Evolutionary conservation across 306 rosid genomes (phyloP).

Genomic region (Potentilla sterilis): DNA sequence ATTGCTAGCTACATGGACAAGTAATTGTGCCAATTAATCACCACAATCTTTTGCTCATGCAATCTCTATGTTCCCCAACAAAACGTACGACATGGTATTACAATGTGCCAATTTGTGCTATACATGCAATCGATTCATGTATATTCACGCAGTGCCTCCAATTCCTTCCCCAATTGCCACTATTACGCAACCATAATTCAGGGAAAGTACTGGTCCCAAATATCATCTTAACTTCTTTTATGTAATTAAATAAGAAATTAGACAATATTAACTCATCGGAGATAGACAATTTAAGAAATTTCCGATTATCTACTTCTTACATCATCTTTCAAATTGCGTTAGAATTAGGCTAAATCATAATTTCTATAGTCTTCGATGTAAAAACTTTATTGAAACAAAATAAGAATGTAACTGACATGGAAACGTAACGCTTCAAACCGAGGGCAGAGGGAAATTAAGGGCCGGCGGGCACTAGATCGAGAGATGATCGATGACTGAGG

Average conservation of each 20-base stretch:
- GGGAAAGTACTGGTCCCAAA: neutral
- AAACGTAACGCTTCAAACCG: neutral
- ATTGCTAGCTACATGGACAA: conserved; percentile 2
- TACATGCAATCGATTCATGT: neutral
- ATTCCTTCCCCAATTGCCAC: neutral
- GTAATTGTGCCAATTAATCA: conserved; percentile 1
- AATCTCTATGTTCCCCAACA: conserved; percentile 22
- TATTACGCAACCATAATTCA: neutral
- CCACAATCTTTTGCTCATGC: conserved; percentile 42
- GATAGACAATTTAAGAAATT: too few relatives aligned
- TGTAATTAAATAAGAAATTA: too few relatives aligned
- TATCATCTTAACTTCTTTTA: neutral
- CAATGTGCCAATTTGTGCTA: neutral
- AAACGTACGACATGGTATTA: conserved; percentile 1
- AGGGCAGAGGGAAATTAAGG: neutral
- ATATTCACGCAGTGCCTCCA: neutral
- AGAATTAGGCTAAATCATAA: too few relatives aligned
- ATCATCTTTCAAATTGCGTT: neutral
- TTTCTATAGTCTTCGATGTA: neutral
- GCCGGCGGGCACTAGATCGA: neutral
- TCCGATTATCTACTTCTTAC: neutral
- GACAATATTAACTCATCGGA: too few relatives aligned
- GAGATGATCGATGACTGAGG: neutral
- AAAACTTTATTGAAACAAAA: too few relatives aligned
- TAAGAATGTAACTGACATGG: neutral